A percentile compares a stretch with the other conserved stretches of the same genome.
These are phyloP conservation scores for Erythrobasidium hasegawianum DNA, from an alignment of 1,284 basidiomycete species.

Conservation along the genomic window DNA sequence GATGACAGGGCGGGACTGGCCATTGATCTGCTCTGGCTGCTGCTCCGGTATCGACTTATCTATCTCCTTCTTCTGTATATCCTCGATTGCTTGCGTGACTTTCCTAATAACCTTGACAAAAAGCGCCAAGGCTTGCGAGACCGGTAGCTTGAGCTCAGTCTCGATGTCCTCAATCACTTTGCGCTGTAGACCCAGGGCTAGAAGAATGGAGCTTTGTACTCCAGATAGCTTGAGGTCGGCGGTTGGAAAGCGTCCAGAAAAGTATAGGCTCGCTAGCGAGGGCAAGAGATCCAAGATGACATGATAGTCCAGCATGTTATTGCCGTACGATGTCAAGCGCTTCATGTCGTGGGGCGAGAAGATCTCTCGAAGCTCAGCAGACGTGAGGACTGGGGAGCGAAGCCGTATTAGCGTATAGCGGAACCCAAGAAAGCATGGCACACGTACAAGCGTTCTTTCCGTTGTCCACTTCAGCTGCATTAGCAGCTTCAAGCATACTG, in stretches of 20 bases:
- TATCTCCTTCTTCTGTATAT: slow-evolving; percentile 75
- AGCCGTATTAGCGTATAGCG: not conserved
- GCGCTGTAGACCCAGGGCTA: slow-evolving; percentile 85
- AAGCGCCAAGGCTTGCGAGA: slow-evolving; percentile 81
- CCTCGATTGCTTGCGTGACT: slow-evolving; percentile 71
- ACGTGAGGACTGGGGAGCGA: slow-evolving; percentile 54
- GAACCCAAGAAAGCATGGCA: slow-evolving; percentile 1
- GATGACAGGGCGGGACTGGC: not conserved
- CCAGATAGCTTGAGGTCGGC: slow-evolving; percentile 65
- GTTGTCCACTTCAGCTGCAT: slow-evolving; percentile 53
- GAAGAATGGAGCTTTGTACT: slow-evolving; percentile 74
- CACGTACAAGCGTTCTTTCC: slow-evolving; percentile 12
- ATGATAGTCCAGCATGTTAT: slow-evolving; percentile 94
- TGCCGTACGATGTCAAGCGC: slow-evolving; percentile 89
- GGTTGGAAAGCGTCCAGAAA: slow-evolving; percentile 65
- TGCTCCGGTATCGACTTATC: slow-evolving; percentile 46
- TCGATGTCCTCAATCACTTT: slow-evolving; percentile 88
- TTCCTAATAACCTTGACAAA: slow-evolving; percentile 89
- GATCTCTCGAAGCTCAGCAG: slow-evolving; percentile 67
- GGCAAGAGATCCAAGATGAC: slow-evolving; percentile 91
- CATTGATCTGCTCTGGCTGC: not conserved
- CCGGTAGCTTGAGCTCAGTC: slow-evolving; percentile 77
- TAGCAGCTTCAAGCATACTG: slow-evolving; percentile 81
- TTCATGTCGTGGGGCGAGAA: slow-evolving; percentile 93
- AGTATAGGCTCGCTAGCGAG: slow-evolving; percentile 72